Evolutionary conservation across 768 basidiomycete species (phyloP).

Genomic region (Chalciporus piperatus): DNA sequence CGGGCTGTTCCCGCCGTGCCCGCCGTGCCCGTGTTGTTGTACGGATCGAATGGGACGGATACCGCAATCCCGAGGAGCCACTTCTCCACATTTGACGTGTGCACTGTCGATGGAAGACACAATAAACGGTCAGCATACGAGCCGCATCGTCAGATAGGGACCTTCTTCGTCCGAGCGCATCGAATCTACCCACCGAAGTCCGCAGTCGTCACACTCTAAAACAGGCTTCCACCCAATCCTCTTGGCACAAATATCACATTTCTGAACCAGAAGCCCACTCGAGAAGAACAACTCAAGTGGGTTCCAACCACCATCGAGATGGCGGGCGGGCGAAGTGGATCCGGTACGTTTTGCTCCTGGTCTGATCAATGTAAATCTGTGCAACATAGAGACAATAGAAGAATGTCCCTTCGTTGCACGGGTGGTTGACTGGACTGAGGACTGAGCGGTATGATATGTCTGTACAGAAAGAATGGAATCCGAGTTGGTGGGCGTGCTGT

Average conservation of each 20-base stretch:
- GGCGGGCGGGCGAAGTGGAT: conserved; percentile 28
- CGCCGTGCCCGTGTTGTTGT: conserved; percentile 19
- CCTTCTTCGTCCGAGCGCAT: conserved; percentile 8
- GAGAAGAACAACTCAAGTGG: conserved; percentile 79
- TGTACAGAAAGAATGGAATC: conserved; percentile 56
- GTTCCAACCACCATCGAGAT: conserved; percentile 54
- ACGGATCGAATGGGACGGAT: conserved; percentile 39
- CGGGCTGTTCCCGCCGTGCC: conserved; percentile 10
- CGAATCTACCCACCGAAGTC: conserved; percentile 50
- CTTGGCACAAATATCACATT: conserved; percentile 82
- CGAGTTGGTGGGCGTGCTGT: conserved; percentile 39
- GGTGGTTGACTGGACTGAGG: conserved; percentile 48
- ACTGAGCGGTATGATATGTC: conserved; percentile 61
- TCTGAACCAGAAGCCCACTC: conserved; percentile 65
- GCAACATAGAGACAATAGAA: conserved; percentile 62
- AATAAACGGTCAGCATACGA: conserved; percentile 1
- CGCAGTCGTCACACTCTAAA: conserved; percentile 88
- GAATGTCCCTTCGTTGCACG: conserved; percentile 78
- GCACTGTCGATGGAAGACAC: conserved; percentile 43
- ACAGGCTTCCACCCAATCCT: conserved; percentile 84
- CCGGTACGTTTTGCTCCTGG: conserved; percentile 62
- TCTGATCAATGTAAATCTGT: conserved; percentile 85
- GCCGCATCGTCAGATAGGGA: conserved; percentile 16
- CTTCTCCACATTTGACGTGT: conserved; percentile 86
- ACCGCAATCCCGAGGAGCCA: conserved; percentile 78